These are phyloP conservation scores for Aspergillus transmontanensis DNA, from an alignment of 2,329 filamentous ascomycete genomes.

Conservation along the genomic window DNA sequence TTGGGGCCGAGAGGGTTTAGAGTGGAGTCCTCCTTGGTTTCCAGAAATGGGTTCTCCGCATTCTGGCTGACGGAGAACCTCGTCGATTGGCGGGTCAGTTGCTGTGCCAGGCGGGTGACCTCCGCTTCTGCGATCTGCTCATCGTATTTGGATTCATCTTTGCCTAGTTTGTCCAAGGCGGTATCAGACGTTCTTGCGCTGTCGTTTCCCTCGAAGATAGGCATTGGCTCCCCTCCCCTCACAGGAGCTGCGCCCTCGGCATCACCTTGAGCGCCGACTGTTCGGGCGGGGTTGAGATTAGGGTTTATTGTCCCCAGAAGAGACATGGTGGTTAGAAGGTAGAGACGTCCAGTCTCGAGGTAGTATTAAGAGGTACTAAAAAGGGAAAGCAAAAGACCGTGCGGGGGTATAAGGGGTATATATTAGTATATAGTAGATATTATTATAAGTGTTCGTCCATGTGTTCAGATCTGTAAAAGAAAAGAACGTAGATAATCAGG, in stretches of 20 bases:
- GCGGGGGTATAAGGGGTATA: conserved; percentile 8
- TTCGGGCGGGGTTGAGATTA: conserved; percentile 25
- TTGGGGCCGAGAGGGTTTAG: conserved; percentile 49
- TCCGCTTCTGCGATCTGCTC: conserved; percentile 31
- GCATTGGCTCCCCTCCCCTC: conserved; percentile 16
- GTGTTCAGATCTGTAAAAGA: conserved; percentile 3
- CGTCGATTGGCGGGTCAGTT: conserved; percentile 40
- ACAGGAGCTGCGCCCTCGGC: conserved; percentile 5
- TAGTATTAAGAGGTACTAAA: conserved; percentile 8
- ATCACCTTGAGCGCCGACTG: conserved; percentile 17
- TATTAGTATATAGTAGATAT: conserved; percentile 6
- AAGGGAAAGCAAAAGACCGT: conserved; percentile 6
- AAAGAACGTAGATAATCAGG: conserved; percentile 2
- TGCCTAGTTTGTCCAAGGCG: conserved; percentile 23
- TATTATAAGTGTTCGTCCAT: neutral
- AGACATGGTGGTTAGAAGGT: conserved; percentile 31
- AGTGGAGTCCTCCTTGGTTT: conserved; percentile 33
- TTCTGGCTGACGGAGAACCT: conserved; percentile 27
- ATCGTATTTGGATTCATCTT: conserved; percentile 18
- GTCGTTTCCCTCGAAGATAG: conserved; percentile 14
- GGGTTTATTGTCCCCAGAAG: conserved; percentile 37
- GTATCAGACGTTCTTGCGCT: conserved; percentile 35
- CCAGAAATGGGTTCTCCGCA: conserved; percentile 40
- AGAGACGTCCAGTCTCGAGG: conserved; percentile 20
- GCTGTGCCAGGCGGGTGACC: conserved; percentile 37